Percentiles rank a stretch among this genome's conserved stretches.
Conservation (phyloP, 2,329 filamentous ascomycete genomes). For the Apiospora malaysiana region DNA sequence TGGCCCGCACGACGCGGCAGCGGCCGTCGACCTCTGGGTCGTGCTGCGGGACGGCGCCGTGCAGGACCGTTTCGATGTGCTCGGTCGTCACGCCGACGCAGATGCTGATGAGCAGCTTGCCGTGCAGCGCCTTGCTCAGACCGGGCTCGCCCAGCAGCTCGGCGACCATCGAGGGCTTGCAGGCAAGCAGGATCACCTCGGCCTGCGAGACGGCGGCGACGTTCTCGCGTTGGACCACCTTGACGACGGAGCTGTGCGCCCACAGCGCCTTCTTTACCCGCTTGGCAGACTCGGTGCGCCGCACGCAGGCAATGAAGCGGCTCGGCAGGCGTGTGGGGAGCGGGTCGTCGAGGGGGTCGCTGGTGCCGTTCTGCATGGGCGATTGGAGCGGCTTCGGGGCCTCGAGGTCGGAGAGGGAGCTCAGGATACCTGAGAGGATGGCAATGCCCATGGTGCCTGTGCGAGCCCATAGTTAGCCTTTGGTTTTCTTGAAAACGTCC, state of each 20-base stretch:
- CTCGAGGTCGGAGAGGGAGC: slow-evolving; percentile 65
- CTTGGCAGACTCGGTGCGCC: slow-evolving; percentile 70
- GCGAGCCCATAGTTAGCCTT: slow-evolving; percentile 24
- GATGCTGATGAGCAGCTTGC: slow-evolving; percentile 84
- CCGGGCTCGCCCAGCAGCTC: slow-evolving; percentile 71
- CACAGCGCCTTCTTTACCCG: slow-evolving; percentile 70
- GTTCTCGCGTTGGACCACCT: slow-evolving; percentile 75
- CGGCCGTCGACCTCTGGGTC: slow-evolving; percentile 52
- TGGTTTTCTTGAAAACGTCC: slow-evolving; percentile 21
- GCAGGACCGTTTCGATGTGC: slow-evolving; percentile 70
- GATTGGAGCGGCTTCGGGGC: slow-evolving; percentile 52
- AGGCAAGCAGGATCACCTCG: slow-evolving; percentile 78
- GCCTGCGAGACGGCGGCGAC: slow-evolving; percentile 68
- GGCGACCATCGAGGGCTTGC: slow-evolving; percentile 78
- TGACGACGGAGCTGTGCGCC: slow-evolving; percentile 66
- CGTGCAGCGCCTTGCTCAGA: slow-evolving; percentile 74
- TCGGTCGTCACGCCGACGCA: slow-evolving; percentile 76
- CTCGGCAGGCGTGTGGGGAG: slow-evolving; percentile 67
- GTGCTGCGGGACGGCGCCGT: slow-evolving; percentile 57
- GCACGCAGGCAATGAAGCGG: slow-evolving; percentile 82
- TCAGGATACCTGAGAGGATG: slow-evolving; percentile 80
- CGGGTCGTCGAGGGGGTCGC: slow-evolving; percentile 50
- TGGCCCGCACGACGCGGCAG: slow-evolving; percentile 75
- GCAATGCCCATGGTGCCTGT: slow-evolving; percentile 84
- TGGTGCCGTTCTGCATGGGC: slow-evolving; percentile 46